Evolutionary conservation across 371 early-diverging fungal species (phyloP).

Genomic region (Mortierella sp.): DNA sequence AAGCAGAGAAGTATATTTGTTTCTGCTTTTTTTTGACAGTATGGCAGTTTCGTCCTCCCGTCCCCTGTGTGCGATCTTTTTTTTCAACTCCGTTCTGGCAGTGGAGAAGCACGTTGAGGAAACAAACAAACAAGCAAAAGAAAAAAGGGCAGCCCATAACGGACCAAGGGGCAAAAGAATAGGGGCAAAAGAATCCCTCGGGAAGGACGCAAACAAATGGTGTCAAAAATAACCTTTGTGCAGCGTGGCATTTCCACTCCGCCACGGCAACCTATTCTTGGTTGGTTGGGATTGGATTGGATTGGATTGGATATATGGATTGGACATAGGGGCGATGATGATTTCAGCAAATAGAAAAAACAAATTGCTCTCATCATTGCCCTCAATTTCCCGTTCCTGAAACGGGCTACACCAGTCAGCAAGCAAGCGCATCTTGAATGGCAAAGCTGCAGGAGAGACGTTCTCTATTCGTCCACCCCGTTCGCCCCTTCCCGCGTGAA

Average conservation of each 20-base stretch:
- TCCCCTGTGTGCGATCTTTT: background rate
- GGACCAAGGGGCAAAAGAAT: background rate
- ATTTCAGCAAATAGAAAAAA: background rate
- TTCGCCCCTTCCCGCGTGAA: background rate
- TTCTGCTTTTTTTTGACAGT: background rate
- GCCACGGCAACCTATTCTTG: slow-evolving; percentile 14
- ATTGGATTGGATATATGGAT: background rate
- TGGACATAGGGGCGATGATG: background rate
- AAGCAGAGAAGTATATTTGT: background rate
- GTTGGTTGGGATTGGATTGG: background rate
- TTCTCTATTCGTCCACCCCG: slow-evolving; percentile 2
- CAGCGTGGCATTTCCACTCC: slow-evolving; percentile 2
- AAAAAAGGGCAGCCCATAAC: background rate
- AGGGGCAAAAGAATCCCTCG: background rate
- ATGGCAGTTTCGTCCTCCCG: background rate
- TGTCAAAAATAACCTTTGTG: background rate
- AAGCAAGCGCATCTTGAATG: background rate
- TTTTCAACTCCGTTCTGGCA: slow-evolving; percentile 4
- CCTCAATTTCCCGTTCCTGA: background rate
- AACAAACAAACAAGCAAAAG: background rate
- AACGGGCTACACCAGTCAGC: background rate
- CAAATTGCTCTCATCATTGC: slow-evolving; percentile 2
- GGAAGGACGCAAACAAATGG: background rate
- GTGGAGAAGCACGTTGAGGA: slow-evolving; percentile 5
- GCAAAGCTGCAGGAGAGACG: background rate